Conservation (phyloP, 2,329 filamentous ascomycete species). For the Xylaria sp. region DNA sequence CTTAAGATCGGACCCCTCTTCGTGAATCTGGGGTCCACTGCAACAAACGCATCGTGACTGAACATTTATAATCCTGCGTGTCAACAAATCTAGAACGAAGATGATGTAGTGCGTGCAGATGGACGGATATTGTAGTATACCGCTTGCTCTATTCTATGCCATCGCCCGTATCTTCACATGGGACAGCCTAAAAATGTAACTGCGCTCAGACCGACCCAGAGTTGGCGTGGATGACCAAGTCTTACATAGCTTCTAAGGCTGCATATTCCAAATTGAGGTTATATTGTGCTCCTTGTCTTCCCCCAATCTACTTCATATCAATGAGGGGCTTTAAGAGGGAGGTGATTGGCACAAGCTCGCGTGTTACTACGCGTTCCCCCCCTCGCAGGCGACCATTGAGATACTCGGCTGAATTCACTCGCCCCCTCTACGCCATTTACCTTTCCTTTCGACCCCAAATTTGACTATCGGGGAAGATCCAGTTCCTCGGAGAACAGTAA, state of each 20-base stretch:
- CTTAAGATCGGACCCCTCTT: too few relatives aligned
- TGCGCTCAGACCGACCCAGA: conserved; percentile 17
- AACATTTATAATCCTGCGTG: background rate
- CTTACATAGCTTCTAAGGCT: conserved; percentile 18
- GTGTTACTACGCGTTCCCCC: conserved; percentile 2
- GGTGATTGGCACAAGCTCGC: background rate
- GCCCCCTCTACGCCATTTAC: background rate
- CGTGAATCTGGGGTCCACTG: background rate
- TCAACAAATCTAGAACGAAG: background rate
- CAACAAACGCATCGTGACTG: background rate
- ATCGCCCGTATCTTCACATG: background rate
- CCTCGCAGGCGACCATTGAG: conserved; percentile 2
- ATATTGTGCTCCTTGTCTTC: background rate
- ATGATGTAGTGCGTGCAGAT: background rate
- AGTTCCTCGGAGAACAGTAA: background rate
- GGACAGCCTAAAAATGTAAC: background rate
- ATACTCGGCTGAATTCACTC: conserved; percentile 23
- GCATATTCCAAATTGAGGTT: conserved; percentile 24
- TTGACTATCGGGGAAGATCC: background rate
- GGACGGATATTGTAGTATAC: background rate
- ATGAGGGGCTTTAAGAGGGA: background rate
- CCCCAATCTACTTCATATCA: conserved; percentile 3
- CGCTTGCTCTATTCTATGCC: background rate
- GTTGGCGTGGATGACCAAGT: conserved; percentile 24
- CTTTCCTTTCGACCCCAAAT: background rate